Base-by-base conservation (phyloP, 176 grass and related monocot species). In the Ampelocalamus luodianensis region DNA sequence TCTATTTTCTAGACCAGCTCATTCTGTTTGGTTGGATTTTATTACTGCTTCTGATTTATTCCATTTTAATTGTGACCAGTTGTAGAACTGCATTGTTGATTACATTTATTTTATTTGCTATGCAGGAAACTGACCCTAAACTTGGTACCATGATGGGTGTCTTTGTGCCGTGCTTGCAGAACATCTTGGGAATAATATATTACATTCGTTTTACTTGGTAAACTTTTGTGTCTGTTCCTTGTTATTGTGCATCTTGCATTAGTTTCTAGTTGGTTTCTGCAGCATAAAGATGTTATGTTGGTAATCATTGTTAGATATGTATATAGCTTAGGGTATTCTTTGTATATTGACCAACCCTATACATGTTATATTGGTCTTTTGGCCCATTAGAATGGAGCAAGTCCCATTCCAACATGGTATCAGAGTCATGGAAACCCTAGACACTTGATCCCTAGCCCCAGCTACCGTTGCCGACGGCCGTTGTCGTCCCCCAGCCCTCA, bases 131-230 rank as follows among this genome's bases (percentile, higher is more conserved):
- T 54, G 72, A 79, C 27, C 67, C 91, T 29, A 98, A 98, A 90
- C 87, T 93, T 4, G 91, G 87, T 82, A 98, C 96, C 29, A 38
- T 98, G 87, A 95, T 98, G 96, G 96, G 96, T 75, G 96, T 98
- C 27, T 98, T 98, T 86, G 80, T 98, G 68, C 96, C 96, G 77
- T 98, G 96, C 80, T 74, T 98, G 65, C 96, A 98, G 82, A 98
- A 98, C 76, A 98, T 98, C 68, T 83, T 98, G 85, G 96, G 96
- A 88, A 98, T 98, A 75, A 98, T 98, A 54, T 98, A 98, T 87
- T 98, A 95, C 85, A 93, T 98, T 76, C 93, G 96, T 72, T 98
- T 98, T 80, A 85, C 93, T 60, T 98, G 96, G 96, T 98, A 92
- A 23, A 79, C 3, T 79, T 53, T 20, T 51, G 49, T 53, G 13